These are phyloP conservation scores for Tulasnella sp. DNA, from an alignment of 768 basidiomycete species.

Conservation along the genomic window DNA sequence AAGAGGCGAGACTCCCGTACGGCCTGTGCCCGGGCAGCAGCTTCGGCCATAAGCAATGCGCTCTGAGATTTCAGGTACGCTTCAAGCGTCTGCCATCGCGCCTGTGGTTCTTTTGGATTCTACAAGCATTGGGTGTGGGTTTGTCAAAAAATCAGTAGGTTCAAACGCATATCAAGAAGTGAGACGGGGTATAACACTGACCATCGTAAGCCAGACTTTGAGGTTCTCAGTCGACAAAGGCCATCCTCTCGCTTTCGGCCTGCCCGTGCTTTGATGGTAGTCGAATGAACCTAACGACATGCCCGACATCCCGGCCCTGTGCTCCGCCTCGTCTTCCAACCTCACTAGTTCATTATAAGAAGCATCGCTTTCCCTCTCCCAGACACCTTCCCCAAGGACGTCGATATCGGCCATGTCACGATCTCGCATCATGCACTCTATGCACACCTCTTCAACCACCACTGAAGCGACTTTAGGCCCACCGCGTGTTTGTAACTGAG, in stretches of 20 bases:
- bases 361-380: conserved; percentile 85
- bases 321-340: conserved; percentile 59
- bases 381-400: conserved; percentile 73
- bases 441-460: conserved; percentile 56
- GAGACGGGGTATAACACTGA: conserved; percentile 31
- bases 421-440: conserved; percentile 98
- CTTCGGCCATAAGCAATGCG: conserved; percentile 70
- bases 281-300: neutral
- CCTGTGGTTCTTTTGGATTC: conserved; percentile 85
- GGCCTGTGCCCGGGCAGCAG: conserved; percentile 62
- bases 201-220: conserved; percentile 68
- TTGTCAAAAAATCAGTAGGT: neutral
- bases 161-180: neutral
- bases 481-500: conserved; percentile 1
- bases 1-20: conserved; percentile 66
- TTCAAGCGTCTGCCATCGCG: conserved; percentile 71
- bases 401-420: conserved; percentile 95
- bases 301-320: neutral
- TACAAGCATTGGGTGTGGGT: conserved; percentile 27
- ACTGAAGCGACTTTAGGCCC: conserved; percentile 4
- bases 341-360: conserved; percentile 64
- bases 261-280: conserved; percentile 30
- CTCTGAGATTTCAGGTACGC: conserved; percentile 75
- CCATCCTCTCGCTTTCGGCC: conserved; percentile 55
- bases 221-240: conserved; percentile 66